These are phyloP conservation scores for Athelia psychrophila DNA, from an alignment of 1,284 basidiomycete species.

Conservation along the genomic window DNA sequence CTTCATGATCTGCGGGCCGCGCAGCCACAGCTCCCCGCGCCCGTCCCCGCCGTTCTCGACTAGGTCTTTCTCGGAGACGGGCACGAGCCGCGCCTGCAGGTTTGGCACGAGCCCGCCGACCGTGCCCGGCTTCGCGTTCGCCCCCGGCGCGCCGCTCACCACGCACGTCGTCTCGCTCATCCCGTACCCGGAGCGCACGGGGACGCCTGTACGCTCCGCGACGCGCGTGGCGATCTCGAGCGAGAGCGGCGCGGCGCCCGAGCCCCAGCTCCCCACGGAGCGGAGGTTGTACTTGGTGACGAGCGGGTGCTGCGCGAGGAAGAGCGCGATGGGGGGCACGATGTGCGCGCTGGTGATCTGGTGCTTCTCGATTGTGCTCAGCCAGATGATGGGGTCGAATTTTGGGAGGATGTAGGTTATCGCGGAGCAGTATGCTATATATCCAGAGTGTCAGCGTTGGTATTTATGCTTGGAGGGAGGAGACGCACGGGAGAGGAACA, in stretches of 20 bases:
- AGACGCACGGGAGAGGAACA: not conserved
- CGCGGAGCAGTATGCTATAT: not conserved
- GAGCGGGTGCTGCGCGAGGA: not conserved
- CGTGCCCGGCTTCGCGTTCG: conserved; percentile 47
- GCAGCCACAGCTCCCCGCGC: conserved; percentile 79
- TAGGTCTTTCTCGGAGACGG: conserved; percentile 51
- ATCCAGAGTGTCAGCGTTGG: not conserved
- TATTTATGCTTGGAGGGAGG: not conserved
- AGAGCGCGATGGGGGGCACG: not conserved
- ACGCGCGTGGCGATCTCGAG: not conserved
- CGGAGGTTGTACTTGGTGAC: not conserved
- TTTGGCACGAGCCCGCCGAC: conserved; percentile 78
- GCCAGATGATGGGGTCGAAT: conserved; percentile 60
- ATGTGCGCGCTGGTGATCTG: not conserved
- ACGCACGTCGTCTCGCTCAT: conserved; percentile 59
- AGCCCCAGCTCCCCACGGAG: not conserved
- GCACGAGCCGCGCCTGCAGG: conserved; percentile 76
- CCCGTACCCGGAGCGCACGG: conserved; percentile 53
- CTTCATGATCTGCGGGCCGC: conserved; percentile 81
- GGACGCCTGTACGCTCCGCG: not conserved
- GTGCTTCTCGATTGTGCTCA: not conserved
- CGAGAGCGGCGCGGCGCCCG: not conserved
- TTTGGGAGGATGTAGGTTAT: conserved; percentile 48
- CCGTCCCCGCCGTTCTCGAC: conserved; percentile 40
- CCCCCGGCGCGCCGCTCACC: not conserved